Base-by-base conservation (phyloP, 106 monocot species). In the Acorus calamus region DNA sequence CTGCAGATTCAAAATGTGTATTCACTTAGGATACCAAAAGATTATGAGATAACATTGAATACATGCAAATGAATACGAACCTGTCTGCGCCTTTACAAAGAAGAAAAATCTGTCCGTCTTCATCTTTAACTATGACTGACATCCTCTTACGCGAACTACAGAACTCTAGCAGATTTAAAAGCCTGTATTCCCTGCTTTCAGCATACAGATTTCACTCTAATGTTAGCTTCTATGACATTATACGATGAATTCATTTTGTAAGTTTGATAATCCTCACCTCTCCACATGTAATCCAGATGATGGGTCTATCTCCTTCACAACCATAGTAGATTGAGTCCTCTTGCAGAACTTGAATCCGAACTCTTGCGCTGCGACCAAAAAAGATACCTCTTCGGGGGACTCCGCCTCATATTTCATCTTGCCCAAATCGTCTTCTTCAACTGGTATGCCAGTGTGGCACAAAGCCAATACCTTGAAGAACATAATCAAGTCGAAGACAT, bases 61-160 rank as follows among this genome's bases (percentile, higher is more conserved):
- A 28, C 28, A 28, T 28, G 1, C 28, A 70, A 46, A 63, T 44
- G 53, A 46, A 9, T 14, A 63, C 48, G 6, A 10, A 65, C 65
- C 66, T 73, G 44, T 73, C 73, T 46, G 73, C 73, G 51, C 73
- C 73, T 60, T 73, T 73, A 14, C 57, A 72, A 42, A 72, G 52
- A 72, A 72, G 72, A 65, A 72, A 65, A 50, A 65, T 64, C n/a
- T 64, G 72, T 3, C 65, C 64, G 50, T 51, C 48, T 49, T 72
- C 72, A 65, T 72, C 65, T 4, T 13, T 64, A 49, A 65, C 64
- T 65, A 73, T 60, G 11, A 73, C 66, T 14, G 73, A 66, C 73
- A 73, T 73, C 2, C 65, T 44, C 59, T 73, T 73, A 41, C 73
- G 65, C 2, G 50, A 59, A 66, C 73, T 73, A 41, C 42, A 59